A percentile compares a stretch with the other conserved stretches of the same genome.
Conservation (phyloP, 257 asterid species). For the Nicotiana benthamiana region DNA sequence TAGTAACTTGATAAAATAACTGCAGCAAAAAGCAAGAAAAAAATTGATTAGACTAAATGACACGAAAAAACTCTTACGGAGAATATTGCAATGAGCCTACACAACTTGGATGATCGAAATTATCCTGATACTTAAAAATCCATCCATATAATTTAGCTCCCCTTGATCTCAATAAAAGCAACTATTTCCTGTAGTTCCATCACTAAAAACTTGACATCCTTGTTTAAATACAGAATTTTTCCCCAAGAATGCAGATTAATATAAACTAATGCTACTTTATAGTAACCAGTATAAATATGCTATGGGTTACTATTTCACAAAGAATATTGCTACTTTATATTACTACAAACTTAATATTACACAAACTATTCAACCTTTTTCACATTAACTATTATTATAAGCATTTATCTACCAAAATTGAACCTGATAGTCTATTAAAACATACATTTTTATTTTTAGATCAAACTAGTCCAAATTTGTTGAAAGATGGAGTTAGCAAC, state of each 20-base stretch:
- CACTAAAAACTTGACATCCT: background rate
- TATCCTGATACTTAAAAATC: background rate
- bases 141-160: background rate
- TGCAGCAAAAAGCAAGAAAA: conserved; percentile 25
- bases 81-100: background rate
- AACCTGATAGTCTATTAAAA: background rate
- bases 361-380: background rate
- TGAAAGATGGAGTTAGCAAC: background rate
- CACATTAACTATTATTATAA: background rate
- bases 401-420: background rate
- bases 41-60: background rate
- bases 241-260: background rate
- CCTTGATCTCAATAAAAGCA: background rate
- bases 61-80: background rate
- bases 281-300: background rate
- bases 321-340: background rate
- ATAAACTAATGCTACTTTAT: background rate
- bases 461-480: background rate
- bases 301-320: background rate
- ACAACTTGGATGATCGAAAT: background rate
- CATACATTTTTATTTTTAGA: background rate
- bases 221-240: background rate
- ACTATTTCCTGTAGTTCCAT: background rate
- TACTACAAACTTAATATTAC: background rate
- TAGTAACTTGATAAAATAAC: conserved; percentile 75